These are phyloP conservation scores for Xylaria grammica DNA, from an alignment of 495 filamentous ascomycete genomes.

Conservation along the genomic window DNA sequence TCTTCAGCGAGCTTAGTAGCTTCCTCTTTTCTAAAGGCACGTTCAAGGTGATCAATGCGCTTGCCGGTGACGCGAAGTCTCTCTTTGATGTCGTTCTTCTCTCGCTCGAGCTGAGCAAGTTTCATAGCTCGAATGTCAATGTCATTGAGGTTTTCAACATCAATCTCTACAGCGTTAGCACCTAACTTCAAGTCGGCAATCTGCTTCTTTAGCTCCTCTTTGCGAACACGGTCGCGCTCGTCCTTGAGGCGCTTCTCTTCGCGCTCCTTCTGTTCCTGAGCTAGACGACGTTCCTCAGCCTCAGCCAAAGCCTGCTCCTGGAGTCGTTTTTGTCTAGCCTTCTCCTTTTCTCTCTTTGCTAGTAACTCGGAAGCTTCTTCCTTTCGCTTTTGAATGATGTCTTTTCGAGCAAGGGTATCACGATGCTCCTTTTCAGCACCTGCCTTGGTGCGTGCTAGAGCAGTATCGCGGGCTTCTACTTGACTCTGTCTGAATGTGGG, in stretches of 20 bases:
- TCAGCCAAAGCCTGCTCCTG: slow-evolving; percentile 85
- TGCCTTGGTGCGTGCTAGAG: slow-evolving; percentile 77
- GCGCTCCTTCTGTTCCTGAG: slow-evolving; percentile 88
- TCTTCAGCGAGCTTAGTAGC: slow-evolving; percentile 87
- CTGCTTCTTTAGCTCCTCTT: slow-evolving; percentile 94
- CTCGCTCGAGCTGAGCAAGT: slow-evolving; percentile 91
- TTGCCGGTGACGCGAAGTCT: slow-evolving; percentile 90
- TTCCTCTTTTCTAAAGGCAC: slow-evolving; percentile 94
- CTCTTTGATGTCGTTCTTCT: slow-evolving; percentile 93
- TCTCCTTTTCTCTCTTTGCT: slow-evolving; percentile 88
- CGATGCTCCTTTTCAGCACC: slow-evolving; percentile 91
- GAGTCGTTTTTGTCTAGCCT: slow-evolving; percentile 80
- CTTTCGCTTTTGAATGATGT: slow-evolving; percentile 94
- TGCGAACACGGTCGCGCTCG: slow-evolving; percentile 89
- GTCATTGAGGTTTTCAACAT: slow-evolving; percentile 74
- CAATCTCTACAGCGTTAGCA: slow-evolving; percentile 80
- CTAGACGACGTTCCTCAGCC: slow-evolving; percentile 83
- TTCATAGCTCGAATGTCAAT: slow-evolving; percentile 94
- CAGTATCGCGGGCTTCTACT: slow-evolving; percentile 76
- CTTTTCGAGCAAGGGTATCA: slow-evolving; percentile 85
- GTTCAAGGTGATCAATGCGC: slow-evolving; percentile 96
- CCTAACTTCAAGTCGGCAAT: slow-evolving; percentile 88
- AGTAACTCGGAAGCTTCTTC: slow-evolving; percentile 84
- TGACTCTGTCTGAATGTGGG: slow-evolving; percentile 81
- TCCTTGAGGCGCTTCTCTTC: slow-evolving; percentile 86